These are phyloP conservation scores for Hypoxylon trugodes DNA, from an alignment of 495 filamentous ascomycete species.

Conservation along the genomic window DNA sequence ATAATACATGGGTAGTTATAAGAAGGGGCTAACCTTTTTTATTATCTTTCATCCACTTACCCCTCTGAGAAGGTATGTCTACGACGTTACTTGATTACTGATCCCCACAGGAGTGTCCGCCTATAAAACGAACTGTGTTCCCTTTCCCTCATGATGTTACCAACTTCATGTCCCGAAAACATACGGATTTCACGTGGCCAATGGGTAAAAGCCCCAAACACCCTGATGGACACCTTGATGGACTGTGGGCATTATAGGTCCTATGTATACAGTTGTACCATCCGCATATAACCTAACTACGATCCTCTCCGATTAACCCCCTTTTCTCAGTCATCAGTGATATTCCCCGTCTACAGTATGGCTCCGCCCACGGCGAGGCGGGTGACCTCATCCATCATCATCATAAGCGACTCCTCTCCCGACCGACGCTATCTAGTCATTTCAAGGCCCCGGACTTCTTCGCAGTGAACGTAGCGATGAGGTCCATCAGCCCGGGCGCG, in stretches of 20 bases:
- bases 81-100: too few species aligned
- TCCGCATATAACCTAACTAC: background rate
- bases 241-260: constrained; percentile 1
- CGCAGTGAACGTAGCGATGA: constrained; percentile 63
- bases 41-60: too few species aligned
- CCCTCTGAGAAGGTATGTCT: too few species aligned
- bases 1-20: too few species aligned
- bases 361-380: background rate
- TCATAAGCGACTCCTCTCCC: background rate
- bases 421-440: too few species aligned
- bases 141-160: too few species aligned
- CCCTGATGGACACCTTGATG: constrained; percentile 24
- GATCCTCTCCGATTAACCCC: background rate
- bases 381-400: background rate
- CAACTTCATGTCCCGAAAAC: too few species aligned
- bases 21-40: too few species aligned
- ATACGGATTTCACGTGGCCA: too few species aligned
- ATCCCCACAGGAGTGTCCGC: too few species aligned
- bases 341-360: too few species aligned
- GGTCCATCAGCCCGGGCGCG: constrained; percentile 65
- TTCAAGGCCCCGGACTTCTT: constrained; percentile 50
- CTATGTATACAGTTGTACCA: constrained; percentile 12
- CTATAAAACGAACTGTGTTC: too few species aligned
- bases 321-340: background rate
- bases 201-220: background rate